phyloP scores from a whole-genome alignment of 2,329 filamentous ascomycete genomes.

The Blastomyces emzantsi region DNA sequence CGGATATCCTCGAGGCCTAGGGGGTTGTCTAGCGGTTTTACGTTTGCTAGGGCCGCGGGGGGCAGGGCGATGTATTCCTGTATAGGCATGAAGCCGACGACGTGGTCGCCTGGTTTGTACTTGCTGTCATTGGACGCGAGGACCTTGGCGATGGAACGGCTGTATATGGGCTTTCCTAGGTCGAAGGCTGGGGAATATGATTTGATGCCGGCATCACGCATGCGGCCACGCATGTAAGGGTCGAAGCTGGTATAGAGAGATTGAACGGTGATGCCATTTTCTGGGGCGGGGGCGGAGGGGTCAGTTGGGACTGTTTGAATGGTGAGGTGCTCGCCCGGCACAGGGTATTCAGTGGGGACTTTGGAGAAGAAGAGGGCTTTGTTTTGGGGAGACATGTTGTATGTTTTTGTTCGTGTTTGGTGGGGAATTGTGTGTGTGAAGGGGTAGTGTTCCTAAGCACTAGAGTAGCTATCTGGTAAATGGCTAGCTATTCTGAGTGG shows the following conservation, averaged over 20 bases:
- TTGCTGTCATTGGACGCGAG: constrained; percentile 57
- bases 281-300: constrained; percentile 44
- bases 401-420: neutral
- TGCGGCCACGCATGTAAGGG: constrained; percentile 73
- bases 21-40: constrained; percentile 52
- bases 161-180: constrained; percentile 55
- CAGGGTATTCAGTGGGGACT: constrained; percentile 56
- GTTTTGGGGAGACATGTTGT: constrained; percentile 44
- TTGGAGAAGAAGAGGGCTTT: constrained; percentile 67
- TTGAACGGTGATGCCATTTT: constrained; percentile 60
- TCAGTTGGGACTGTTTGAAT: constrained; percentile 62
- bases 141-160: constrained; percentile 56
- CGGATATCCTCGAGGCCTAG: constrained; percentile 40
- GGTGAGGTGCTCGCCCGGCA: constrained; percentile 59
- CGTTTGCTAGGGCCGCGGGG: constrained; percentile 34
- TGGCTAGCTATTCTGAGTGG: neutral
- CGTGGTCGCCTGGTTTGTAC: constrained; percentile 59
- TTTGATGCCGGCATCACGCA: constrained; percentile 56
- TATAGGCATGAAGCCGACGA: constrained; percentile 49
- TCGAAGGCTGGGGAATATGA: constrained; percentile 60
- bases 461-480: neutral
- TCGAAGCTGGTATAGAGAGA: constrained; percentile 69
- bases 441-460: neutral
- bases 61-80: constrained; percentile 60
- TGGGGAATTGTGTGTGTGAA: neutral